Base-by-base conservation (phyloP, 2,329 filamentous ascomycete genomes). In the Botryotinia calthae region DNA sequence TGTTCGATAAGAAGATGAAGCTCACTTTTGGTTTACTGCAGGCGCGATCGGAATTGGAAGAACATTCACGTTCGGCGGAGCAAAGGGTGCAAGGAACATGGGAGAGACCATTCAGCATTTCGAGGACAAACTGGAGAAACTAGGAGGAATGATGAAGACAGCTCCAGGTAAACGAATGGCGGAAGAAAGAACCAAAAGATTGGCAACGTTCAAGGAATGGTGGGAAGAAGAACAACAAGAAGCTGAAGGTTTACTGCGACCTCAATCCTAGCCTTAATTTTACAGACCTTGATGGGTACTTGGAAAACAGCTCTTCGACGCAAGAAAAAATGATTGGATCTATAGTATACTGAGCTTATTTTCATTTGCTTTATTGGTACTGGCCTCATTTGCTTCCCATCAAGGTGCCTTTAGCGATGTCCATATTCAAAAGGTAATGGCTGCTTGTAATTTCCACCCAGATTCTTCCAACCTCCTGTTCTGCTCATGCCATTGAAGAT, bases 1-100 rank as follows among this genome's bases (percentile, higher is more conserved):
- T 7, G 4, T 22, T 8, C 4, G 54, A 31, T 14, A 56, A 56
- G 34, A 42, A 56, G 58, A 16, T 4, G 51, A 61, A 61, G 48
- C 48, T 67, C 28, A 67, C 34, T 25, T 42, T 22, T 25, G 1
- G 42, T 42, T n/a, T 14, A 54, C 34, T 61, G 12, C 25, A 59
- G 95, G 95, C 0, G 94, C 93, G 0, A 88, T 98, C 44, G 95
- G 95, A 0, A 90, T 97, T 72, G 95, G 89, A 2, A 85, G 95
- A 61, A 89, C 88, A 54, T 95, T 97, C 81, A 90, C 91, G 0
- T 98, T 90, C 81, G 89, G 92, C 0, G 94, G 91, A 0, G 91
- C 90, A 18, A 89, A 87, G 81, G 81, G 82, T 16, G 76, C 76
- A 16, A 84, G 84, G 46, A 86, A 86, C 67, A 84, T 97, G 85